Evolutionary conservation across 139 green algal species (phyloP), one percentile per base, ranked within the genome.

Genomic region (Picochlorum sp.): DNA sequence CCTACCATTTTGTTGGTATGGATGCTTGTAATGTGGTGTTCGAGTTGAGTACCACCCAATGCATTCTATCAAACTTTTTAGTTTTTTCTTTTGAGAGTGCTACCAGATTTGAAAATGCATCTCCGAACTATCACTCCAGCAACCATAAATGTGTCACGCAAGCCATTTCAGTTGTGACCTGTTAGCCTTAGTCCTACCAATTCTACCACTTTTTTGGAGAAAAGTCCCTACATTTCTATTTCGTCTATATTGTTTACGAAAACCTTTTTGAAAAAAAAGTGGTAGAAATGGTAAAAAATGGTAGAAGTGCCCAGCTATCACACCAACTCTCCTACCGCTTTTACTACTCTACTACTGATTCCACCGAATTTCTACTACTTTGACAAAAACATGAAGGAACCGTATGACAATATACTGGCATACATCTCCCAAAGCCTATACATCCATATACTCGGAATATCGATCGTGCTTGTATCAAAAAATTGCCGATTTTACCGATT

Each of bases 41-140:
- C 47, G 47, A 54, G 47, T 54, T 54, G 47, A 54, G 47, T 54
- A 54, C 47, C 15, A 54, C 47, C 47, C 47, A 54, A 54, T 54
- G 47, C 47, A 54, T 54, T 54, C 47, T 54, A 18, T 54, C 47
- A 24, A 54, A 54, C 7, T 54, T 54, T 54, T 0, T 0, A 54
- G 47, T 24, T 0, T 54, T 54, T 54, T 54, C 47, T 24, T 54
- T 54, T 54, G 47, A 54, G 47, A 54, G 15, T 54, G 47, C 1
- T 54, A 54, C 47, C 47, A 54, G 47, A 54, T 54, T 54, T 54
- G 15, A 54, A 54, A 54, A 54, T 54, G 15, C 0, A 54, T 54
- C 47, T 18, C 47, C 47, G 13, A 54, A 54, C 47, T 24, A 54
- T 13, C 47, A 54, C 15, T 54, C 47, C 0, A 54, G 47, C 47